phyloP scores from a whole-genome alignment of 805 yeast species.

The Lachancea mirantina region DNA sequence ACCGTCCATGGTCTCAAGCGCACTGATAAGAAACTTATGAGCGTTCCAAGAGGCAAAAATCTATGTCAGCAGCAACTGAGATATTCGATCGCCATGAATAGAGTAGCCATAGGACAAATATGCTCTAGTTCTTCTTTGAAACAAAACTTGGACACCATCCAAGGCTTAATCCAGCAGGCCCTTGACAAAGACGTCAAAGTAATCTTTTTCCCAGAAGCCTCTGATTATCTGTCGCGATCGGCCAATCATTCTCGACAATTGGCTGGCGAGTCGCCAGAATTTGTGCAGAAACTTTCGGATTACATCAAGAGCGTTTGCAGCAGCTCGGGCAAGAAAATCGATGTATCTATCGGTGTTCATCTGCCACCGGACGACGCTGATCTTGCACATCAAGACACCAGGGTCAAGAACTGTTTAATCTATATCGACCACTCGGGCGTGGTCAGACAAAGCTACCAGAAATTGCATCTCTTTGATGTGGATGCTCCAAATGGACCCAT shows the following conservation, averaged over 20 bases:
- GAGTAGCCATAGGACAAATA: constrained; percentile 79
- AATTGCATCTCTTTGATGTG: constrained; percentile 85
- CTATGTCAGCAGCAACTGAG: too few species aligned
- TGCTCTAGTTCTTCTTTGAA: constrained; percentile 61
- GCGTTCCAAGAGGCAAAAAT: too few species aligned
- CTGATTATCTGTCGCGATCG: constrained; percentile 74
- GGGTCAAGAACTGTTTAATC: constrained; percentile 65
- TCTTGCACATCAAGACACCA: constrained; percentile 20
- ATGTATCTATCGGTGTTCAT: constrained; percentile 83
- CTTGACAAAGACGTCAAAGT: constrained; percentile 53
- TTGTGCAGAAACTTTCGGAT: constrained; percentile 39
- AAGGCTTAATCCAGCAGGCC: constrained; percentile 57
- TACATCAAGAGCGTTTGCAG: constrained; percentile 38
- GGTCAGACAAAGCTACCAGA: constrained; percentile 65
- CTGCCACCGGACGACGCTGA: constrained; percentile 49
- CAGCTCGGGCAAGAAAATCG: constrained; percentile 37
- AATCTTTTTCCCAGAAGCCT: constrained; percentile 87
- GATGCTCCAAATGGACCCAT: constrained; percentile 75
- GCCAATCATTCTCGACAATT: constrained; percentile 57
- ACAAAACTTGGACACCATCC: constrained; percentile 54
- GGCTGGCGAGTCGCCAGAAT: constrained; percentile 42
- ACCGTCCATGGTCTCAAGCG: too few species aligned
- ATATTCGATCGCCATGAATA: constrained; percentile 4
- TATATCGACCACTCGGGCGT: constrained; percentile 65
- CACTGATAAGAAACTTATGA: too few species aligned